These are phyloP conservation scores for Fusarium scirpi DNA, from an alignment of 2,329 filamentous ascomycete genomes.

Conservation along the genomic window DNA sequence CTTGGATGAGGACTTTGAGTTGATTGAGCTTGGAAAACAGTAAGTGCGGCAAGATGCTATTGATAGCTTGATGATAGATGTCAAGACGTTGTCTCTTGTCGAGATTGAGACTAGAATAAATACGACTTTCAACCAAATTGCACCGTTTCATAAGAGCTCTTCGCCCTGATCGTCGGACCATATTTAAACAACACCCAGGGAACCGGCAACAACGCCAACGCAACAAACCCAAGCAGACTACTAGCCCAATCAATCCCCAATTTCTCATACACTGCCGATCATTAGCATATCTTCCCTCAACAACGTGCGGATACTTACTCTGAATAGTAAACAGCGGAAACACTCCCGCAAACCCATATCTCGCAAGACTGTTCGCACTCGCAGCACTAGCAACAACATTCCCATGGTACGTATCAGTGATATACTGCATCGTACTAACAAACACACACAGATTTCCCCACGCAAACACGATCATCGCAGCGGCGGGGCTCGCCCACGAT, in stretches of 20 bases:
- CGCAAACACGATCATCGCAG: conserved; percentile 67
- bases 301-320: conserved; percentile 58
- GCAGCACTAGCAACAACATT: conserved; percentile 68
- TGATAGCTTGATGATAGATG: background rate
- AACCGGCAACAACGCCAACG: conserved; percentile 61
- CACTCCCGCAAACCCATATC: conserved; percentile 66
- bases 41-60: conserved; percentile 55
- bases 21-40: conserved; percentile 45
- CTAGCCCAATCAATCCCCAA: conserved; percentile 62
- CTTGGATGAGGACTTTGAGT: conserved; percentile 50
- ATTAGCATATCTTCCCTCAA: conserved; percentile 16
- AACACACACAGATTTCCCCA: conserved; percentile 72
- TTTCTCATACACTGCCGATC: conserved; percentile 53
- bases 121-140: background rate
- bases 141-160: conserved; percentile 32
- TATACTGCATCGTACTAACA: conserved; percentile 64
- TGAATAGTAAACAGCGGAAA: conserved; percentile 73
- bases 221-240: conserved; percentile 61
- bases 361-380: conserved; percentile 68
- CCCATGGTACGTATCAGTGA: conserved; percentile 67
- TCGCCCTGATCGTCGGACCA: conserved; percentile 51
- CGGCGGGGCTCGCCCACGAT: conserved; percentile 63
- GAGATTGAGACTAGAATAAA: background rate
- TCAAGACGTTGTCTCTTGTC: background rate
- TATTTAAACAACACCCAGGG: conserved; percentile 66